Base-by-base conservation (phyloP, 1,139 yeast genomes). In the Kluyveromyces sp. region DNA sequence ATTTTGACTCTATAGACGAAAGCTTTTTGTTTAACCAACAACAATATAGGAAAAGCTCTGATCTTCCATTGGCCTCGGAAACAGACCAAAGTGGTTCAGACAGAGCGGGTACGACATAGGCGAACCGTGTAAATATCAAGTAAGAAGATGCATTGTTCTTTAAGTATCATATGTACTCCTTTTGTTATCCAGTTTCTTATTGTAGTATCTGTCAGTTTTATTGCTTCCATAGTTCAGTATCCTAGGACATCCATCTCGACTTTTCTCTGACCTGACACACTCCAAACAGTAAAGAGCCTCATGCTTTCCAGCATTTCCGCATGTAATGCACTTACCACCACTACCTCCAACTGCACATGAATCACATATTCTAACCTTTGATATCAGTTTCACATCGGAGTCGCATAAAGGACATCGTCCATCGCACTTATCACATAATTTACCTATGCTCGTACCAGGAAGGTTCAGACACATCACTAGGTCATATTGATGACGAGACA, bases 361-460 rank as follows among this genome's bases (percentile, higher is more conserved):
- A 49, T 84, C 89, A 65, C 98, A 90, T 31, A 88, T 75, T 51
- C 85, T 72, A 2, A 81, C 97, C 48, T 72, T 67, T n/a, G 79
- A 72, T 5, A 78, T 75, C 1, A 95, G 90, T 50, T 85, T 80
- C 8, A 88, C 96, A 54, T 75, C 78, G 1, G 96, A 85, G 61
- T 89, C 97, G 65, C 98, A 90, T 1, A 80, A 72, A 2, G 97
- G 97, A 60, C 98, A 90, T 53, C 82, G 74, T 1, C 97, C 97
- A 60, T 90, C 97, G 64, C 98, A 90, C 63, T 77, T 84, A 36
- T 78, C 79, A 60, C 98, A 90, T 6, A 90, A 72, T 48, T 73
- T 68, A 0, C 96, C 97, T 4, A 78, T 64, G 32, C 70, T 66
- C 0, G 79, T 75, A 1, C 97, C 97, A 2, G 96, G 89, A 58